Evolutionary conservation across 176 grass and related monocot species (phyloP).

Genomic region (sorghum (Sorghum bicolor)): DNA sequence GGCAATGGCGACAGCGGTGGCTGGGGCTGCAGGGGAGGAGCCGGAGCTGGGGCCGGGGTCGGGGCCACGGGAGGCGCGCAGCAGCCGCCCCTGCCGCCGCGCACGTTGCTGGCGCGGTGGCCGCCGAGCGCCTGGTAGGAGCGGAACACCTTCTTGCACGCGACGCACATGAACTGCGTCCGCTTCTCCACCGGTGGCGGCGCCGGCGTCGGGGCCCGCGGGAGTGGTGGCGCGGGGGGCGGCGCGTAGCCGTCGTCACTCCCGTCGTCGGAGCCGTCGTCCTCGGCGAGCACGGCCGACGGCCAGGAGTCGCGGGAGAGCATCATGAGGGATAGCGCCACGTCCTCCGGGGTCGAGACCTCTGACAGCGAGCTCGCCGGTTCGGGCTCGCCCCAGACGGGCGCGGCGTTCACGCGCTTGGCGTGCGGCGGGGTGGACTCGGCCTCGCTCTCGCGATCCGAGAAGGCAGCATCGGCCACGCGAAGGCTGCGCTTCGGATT

Average conservation of each 20-base stretch:
- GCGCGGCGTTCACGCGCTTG: slow-evolving; percentile 6
- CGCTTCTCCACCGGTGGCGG: slow-evolving; percentile 29
- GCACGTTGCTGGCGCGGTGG: slow-evolving; percentile 65
- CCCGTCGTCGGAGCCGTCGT: slow-evolving; percentile 24
- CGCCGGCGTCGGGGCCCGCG: neutral
- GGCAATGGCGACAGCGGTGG: slow-evolving; percentile 24
- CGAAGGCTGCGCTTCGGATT: slow-evolving; percentile 63
- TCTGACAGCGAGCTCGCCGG: slow-evolving; percentile 60
- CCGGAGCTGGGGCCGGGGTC: neutral
- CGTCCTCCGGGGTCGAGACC: slow-evolving; percentile 49
- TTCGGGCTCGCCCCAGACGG: slow-evolving; percentile 26
- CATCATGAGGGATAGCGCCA: slow-evolving; percentile 61
- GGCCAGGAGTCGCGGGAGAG: slow-evolving; percentile 67
- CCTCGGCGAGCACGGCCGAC: neutral
- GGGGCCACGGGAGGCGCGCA: slow-evolving; percentile 20
- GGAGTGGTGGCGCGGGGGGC: neutral
- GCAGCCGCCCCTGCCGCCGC: slow-evolving; percentile 37
- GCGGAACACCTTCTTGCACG: slow-evolving; percentile 67
- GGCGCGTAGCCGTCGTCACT: slow-evolving; percentile 31
- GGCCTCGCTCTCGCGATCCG: slow-evolving; percentile 64
- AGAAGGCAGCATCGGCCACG: slow-evolving; percentile 35
- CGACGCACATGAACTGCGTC: slow-evolving; percentile 48
- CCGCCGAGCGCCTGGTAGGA: slow-evolving; percentile 76
- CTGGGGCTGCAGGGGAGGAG: neutral
- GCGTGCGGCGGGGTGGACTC: slow-evolving; percentile 43